These are phyloP conservation scores for Pythium rishiriense DNA, from an alignment of 352 stramenopile species.

Conservation along the genomic window DNA sequence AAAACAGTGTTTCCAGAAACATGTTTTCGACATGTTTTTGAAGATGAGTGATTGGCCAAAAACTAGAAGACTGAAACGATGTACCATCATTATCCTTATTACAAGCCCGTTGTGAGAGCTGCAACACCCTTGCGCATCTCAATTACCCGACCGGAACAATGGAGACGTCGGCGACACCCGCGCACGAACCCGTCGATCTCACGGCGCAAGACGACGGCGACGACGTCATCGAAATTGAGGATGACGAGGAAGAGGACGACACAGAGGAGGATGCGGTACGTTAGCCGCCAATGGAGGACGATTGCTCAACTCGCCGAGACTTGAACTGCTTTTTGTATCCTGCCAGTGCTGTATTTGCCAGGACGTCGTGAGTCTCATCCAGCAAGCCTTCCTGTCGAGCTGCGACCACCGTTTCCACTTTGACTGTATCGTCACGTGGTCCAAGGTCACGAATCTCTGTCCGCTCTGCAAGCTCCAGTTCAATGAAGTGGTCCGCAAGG, in stretches of 20 bases:
- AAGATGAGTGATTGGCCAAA: too few relatives aligned
- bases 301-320: not conserved
- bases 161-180: constrained; percentile 4
- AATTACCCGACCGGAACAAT: constrained; percentile 14
- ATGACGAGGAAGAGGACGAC: constrained; percentile 23
- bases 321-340: not conserved
- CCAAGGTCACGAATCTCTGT: constrained; percentile 83
- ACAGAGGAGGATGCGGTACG: constrained; percentile 31
- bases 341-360: constrained; percentile 82
- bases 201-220: constrained; percentile 11
- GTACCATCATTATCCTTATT: too few relatives aligned
- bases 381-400: constrained; percentile 52
- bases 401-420: constrained; percentile 88
- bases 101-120: too few relatives aligned
- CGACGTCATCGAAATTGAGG: constrained; percentile 10
- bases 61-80: too few relatives aligned
- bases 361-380: constrained; percentile 52
- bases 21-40: too few relatives aligned
- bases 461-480: constrained; percentile 83
- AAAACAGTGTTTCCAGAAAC: too few relatives aligned
- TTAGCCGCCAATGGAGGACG: not conserved
- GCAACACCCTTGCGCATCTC: too few relatives aligned
- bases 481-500: constrained; percentile 43
- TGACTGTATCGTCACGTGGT: constrained; percentile 80
- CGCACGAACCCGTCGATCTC: constrained; percentile 11